Percentiles rank a stretch among this genome's conserved stretches.
Conservation (phyloP, 129 eudicot species). For the carrot (Daucus carota) region DH1_v3.0 NC_030386.2:38885501-38886000, state of each 20-base stretch:
- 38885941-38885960: conserved; percentile 33
- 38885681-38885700: conserved; percentile 22
- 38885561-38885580: not conserved
- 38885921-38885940: conserved; percentile 33
- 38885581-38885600: conserved; percentile 9
- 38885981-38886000: conserved; percentile 25
- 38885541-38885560: not conserved
- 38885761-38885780: conserved; percentile 32
- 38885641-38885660: conserved; percentile 24
- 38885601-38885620: conserved; percentile 21
- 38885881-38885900: conserved; percentile 20
- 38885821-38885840: conserved; percentile 33
- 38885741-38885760: conserved; percentile 27
- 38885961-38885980: conserved; percentile 24
- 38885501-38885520: not conserved
- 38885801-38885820: conserved; percentile 29
- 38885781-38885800: conserved; percentile 16
- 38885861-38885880: conserved; percentile 21
- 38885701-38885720: conserved; percentile 30
- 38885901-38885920: conserved; percentile 31
- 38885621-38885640: conserved; percentile 31
- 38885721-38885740: conserved; percentile 23
- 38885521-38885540: not conserved
- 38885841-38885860: conserved; percentile 28
- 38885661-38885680: conserved; percentile 22